These are phyloP conservation scores for Biscutella auriculata DNA, from an alignment of 441 rosid species.

Conservation along the genomic window DNA sequence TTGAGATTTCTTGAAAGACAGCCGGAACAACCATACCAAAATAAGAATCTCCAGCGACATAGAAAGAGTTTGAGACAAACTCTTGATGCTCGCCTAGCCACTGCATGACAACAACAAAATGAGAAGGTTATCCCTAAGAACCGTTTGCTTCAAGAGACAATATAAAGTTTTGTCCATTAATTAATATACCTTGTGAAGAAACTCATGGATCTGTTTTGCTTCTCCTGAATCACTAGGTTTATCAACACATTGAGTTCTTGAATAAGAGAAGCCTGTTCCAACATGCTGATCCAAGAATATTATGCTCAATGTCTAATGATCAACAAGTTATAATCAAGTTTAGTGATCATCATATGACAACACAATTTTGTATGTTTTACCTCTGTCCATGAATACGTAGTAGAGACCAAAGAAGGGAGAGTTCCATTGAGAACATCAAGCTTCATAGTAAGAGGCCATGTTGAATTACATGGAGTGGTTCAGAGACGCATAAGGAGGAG, in stretches of 20 bases:
- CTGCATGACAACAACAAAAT: conserved; percentile 16
- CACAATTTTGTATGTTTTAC: conserved; percentile 21
- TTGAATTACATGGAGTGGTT: too few relatives aligned
- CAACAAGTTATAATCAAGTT: background rate
- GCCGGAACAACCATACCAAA: conserved; percentile 40
- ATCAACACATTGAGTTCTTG: conserved; percentile 16
- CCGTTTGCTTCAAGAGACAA: background rate
- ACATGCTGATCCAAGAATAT: conserved; percentile 39
- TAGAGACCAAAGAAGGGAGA: conserved; percentile 40
- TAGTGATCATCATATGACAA: too few relatives aligned
- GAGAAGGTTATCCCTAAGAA: too few relatives aligned
- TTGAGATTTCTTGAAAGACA: conserved; percentile 26
- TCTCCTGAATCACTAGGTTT: conserved; percentile 21
- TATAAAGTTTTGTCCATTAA: background rate
- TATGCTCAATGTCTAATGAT: conserved; percentile 28
- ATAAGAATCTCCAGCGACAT: conserved; percentile 49
- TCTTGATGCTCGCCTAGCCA: conserved; percentile 44
- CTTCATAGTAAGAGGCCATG: too few relatives aligned
- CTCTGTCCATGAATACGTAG: conserved; percentile 65
- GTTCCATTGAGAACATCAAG: too few relatives aligned
- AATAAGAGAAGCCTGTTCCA: conserved; percentile 42
- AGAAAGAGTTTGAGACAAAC: conserved; percentile 32
- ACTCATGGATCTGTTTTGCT: conserved; percentile 17
- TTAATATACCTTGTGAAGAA: conserved; percentile 29
- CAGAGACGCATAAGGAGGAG: too few relatives aligned